These are phyloP conservation scores for Lactarius sanguifluus DNA, from an alignment of 768 basidiomycete species.

Conservation along the genomic window DNA sequence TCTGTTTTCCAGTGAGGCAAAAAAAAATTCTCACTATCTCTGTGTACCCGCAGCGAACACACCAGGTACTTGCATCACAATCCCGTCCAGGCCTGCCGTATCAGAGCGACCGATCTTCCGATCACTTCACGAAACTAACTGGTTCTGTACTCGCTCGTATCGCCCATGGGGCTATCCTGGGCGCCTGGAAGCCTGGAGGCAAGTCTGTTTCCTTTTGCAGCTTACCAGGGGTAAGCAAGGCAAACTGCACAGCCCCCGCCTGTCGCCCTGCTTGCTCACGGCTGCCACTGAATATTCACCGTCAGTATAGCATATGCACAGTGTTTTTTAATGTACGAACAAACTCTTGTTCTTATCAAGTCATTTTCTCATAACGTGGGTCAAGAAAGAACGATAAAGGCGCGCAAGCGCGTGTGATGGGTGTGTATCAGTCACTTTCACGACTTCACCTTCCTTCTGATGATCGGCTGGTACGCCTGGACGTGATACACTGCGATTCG, in stretches of 20 bases:
- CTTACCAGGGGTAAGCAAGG: neutral
- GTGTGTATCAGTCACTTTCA: neutral
- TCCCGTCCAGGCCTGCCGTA: neutral
- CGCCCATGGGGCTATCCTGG: neutral
- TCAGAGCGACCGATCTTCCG: neutral
- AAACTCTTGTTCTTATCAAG: neutral
- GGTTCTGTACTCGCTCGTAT: constrained; percentile 1
- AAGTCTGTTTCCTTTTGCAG: neutral
- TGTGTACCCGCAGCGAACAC: neutral
- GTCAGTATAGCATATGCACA: neutral
- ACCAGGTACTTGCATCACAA: neutral
- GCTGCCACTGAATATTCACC: neutral
- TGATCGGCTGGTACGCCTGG: neutral
- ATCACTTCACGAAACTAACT: neutral
- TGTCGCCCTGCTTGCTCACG: neutral
- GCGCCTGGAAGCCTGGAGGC: neutral
- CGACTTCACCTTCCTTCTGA: neutral
- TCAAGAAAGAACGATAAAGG: neutral
- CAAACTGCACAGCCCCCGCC: neutral
- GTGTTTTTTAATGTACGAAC: neutral
- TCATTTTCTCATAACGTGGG: neutral
- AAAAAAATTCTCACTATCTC: neutral
- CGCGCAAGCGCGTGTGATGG: neutral
- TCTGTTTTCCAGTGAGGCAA: neutral
- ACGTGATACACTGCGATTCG: neutral